These are phyloP conservation scores for Verticillium tricorpus DNA, from an alignment of 2,329 filamentous ascomycete species.

Conservation along the genomic window DNA sequence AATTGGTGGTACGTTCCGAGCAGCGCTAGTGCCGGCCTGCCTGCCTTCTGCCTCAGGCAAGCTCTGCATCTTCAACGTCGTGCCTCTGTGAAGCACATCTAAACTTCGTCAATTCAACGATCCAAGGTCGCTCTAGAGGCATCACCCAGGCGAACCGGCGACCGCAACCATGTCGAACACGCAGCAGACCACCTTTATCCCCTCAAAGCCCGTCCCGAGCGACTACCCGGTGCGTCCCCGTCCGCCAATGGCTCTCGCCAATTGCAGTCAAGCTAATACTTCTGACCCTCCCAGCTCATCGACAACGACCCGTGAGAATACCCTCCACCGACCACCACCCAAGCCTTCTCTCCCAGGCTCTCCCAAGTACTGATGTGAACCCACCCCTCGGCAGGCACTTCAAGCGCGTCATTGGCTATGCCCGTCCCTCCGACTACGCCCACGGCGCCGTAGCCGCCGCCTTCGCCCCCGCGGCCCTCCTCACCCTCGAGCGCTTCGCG, in stretches of 20 bases:
- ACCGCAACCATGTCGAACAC: conserved; percentile 14
- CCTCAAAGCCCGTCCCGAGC: conserved; percentile 69
- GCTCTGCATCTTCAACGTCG: conserved; percentile 1
- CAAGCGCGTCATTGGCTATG: conserved; percentile 83
- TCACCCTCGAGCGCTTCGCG: conserved; percentile 75
- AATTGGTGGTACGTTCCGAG: not conserved
- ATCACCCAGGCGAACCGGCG: conserved; percentile 8
- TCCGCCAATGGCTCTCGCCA: conserved; percentile 15
- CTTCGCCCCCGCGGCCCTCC: conserved; percentile 69
- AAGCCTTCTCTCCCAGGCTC: not conserved
- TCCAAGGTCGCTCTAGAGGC: not conserved
- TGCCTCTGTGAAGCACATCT: not conserved
- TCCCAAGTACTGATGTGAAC: conserved; percentile 8
- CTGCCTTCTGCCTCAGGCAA: not conserved
- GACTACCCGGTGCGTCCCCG: conserved; percentile 74
- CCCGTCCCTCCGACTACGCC: conserved; percentile 77
- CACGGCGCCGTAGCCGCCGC: conserved; percentile 64
- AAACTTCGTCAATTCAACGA: not conserved
- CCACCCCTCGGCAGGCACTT: conserved; percentile 62
- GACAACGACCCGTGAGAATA: conserved; percentile 90
- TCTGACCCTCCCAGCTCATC: conserved; percentile 68
- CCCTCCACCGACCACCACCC: conserved; percentile 2
- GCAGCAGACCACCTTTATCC: conserved; percentile 49
- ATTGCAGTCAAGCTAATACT: conserved; percentile 15
- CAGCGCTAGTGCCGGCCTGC: not conserved